A percentile compares a stretch with the other conserved stretches of the same genome.
Evolutionary conservation across 1,284 basidiomycete species (phyloP).

Genomic region (Irpex lacteus): DNA sequence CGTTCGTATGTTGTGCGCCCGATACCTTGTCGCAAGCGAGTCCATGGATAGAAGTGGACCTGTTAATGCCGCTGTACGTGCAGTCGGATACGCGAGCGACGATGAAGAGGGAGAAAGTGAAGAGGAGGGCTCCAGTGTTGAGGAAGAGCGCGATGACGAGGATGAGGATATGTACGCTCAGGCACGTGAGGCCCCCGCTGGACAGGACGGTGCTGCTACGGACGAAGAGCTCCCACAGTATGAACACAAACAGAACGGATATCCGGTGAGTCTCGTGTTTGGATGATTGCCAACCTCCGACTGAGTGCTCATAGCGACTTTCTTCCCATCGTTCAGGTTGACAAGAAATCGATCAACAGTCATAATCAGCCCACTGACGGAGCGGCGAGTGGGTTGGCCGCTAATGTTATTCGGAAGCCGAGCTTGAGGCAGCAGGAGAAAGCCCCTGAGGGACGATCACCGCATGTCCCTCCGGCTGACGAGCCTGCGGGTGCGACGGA

Average conservation of each 20-base stretch:
- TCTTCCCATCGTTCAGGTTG: slow-evolving; percentile 20
- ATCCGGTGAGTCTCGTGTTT: slow-evolving; percentile 52
- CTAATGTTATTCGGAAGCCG: slow-evolving; percentile 39
- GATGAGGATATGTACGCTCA: slow-evolving; percentile 45
- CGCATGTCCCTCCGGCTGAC: slow-evolving; percentile 28
- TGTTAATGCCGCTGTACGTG: slow-evolving; percentile 89
- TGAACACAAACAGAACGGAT: slow-evolving; percentile 59
- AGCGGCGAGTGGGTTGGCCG: slow-evolving; percentile 25
- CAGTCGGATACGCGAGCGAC: slow-evolving; percentile 83
- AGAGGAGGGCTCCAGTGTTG: slow-evolving; percentile 69
- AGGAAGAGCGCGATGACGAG: slow-evolving; percentile 71
- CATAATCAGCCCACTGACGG: slow-evolving; percentile 13
- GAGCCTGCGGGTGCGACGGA: slow-evolving; percentile 16
- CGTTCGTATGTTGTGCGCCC: slow-evolving; percentile 91
- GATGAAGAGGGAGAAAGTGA: slow-evolving; percentile 71
- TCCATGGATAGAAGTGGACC: slow-evolving; percentile 92
- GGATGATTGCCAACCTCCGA: background rate
- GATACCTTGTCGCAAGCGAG: slow-evolving; percentile 95
- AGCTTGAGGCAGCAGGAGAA: slow-evolving; percentile 70
- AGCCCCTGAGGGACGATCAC: slow-evolving; percentile 54
- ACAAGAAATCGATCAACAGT: slow-evolving; percentile 25
- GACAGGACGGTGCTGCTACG: slow-evolving; percentile 16
- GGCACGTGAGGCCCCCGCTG: slow-evolving; percentile 35
- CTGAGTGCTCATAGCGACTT: slow-evolving; percentile 5
- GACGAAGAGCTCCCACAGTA: slow-evolving; percentile 52